Percentiles rank a stretch among this genome's conserved stretches.
Conservation (phyloP, 2,329 filamentous ascomycete species). For the Fusarium neocosmosporiellum region DNA sequence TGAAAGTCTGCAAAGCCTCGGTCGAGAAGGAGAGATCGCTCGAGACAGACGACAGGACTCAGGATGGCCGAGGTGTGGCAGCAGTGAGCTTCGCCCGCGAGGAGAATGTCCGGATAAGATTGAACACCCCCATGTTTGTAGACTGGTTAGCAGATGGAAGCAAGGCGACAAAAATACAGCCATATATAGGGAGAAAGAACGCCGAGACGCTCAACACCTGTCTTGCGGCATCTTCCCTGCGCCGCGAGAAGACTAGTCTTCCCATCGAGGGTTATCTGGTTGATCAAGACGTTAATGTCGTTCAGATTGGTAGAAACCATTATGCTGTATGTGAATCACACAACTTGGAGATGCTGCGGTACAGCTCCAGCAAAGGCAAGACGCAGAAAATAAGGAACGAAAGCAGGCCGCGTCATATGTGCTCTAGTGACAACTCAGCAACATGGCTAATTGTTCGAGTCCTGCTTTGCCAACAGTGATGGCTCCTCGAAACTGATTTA, state of each 20-base stretch:
- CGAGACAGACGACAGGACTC: neutral
- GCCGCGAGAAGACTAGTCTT: neutral
- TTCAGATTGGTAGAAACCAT: neutral
- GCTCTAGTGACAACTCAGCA: neutral
- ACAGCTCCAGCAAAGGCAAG: neutral
- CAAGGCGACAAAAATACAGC: neutral
- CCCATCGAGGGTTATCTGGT: neutral
- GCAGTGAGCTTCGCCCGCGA: neutral
- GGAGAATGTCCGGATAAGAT: too few species aligned
- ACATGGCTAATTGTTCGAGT: too few species aligned
- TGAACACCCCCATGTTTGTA: too few species aligned
- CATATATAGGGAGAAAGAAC: neutral
- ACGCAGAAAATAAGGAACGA: neutral
- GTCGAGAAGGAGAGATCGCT: neutral
- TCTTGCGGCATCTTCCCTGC: neutral
- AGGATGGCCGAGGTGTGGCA: neutral
- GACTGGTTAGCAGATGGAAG: too few species aligned
- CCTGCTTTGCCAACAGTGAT: too few species aligned
- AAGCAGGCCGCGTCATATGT: neutral
- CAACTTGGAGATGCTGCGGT: neutral
- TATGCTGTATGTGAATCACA: neutral
- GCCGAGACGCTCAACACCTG: neutral
- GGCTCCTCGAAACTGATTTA: too few species aligned
- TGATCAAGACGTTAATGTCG: neutral
- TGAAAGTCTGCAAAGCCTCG: neutral